A percentile compares a stretch with the other conserved stretches of the same genome.
These are phyloP conservation scores for Inga oerstediana DNA, from an alignment of 306 rosid genomes.

Conservation along the genomic window DNA sequence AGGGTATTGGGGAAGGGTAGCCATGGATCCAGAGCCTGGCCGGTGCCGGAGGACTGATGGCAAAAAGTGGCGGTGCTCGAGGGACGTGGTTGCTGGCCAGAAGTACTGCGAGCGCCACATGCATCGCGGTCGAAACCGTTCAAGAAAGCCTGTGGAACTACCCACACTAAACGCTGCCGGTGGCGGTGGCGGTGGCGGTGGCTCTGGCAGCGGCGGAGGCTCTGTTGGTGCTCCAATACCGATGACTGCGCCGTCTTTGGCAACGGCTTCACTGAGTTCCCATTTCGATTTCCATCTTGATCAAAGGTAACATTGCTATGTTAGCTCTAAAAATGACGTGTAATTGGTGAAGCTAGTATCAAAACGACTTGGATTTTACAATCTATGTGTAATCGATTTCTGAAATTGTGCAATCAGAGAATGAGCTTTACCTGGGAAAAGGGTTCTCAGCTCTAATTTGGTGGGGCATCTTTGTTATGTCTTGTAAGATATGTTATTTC, in stretches of 20 bases:
- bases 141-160: slow-evolving; percentile 99
- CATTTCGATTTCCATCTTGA: slow-evolving; percentile 65
- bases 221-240: slow-evolving; percentile 33
- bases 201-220: slow-evolving; percentile 14
- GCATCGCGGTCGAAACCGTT: slow-evolving; percentile 97
- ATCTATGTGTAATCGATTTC: neutral
- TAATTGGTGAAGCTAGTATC: neutral
- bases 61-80: slow-evolving; percentile 97
- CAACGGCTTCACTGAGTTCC: slow-evolving; percentile 51
- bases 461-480: slow-evolving; percentile 29
- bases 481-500: neutral
- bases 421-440: slow-evolving; percentile 14
- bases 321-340: neutral
- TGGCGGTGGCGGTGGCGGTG: slow-evolving; percentile 11
- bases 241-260: slow-evolving; percentile 43
- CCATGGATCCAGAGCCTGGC: slow-evolving; percentile 99
- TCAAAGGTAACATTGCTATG: slow-evolving; percentile 53
- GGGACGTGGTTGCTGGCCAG: slow-evolving; percentile 90
- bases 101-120: slow-evolving; percentile 98
- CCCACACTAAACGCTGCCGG: slow-evolving; percentile 51
- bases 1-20: slow-evolving; percentile 88
- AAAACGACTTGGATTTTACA: neutral
- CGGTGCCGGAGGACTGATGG: slow-evolving; percentile 98
- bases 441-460: slow-evolving; percentile 15
- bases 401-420: slow-evolving; percentile 20